Evolutionary conservation across 345 rosid genomes (phyloP).

Genomic region (Heritiera fomes): DNA sequence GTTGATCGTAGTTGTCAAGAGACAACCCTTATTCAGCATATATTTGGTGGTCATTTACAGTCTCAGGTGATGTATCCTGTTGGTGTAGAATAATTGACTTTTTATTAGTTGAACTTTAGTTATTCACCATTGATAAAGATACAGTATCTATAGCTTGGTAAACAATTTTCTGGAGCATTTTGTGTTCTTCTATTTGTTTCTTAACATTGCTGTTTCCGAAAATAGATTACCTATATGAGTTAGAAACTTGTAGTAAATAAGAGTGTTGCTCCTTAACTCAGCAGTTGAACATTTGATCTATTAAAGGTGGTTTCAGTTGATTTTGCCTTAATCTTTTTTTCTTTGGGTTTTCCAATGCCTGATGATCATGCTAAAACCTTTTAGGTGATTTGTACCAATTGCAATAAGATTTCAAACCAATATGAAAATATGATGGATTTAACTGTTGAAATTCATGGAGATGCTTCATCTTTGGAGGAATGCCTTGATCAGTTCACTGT

Average conservation of each 20-base stretch:
- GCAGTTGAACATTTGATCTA: background rate
- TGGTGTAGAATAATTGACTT: background rate
- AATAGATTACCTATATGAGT: background rate
- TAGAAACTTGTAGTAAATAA: background rate
- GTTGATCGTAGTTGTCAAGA: conserved; percentile 71
- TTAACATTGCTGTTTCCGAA: background rate
- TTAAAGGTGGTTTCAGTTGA: background rate
- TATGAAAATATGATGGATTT: conserved; percentile 98
- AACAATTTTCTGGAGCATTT: background rate
- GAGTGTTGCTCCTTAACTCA: background rate
- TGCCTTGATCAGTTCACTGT: conserved; percentile 89
- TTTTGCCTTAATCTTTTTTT: background rate
- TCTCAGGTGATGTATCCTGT: conserved; percentile 66
- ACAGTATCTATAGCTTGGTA: background rate
- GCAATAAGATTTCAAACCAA: conserved; percentile 74
- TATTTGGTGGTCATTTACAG: conserved; percentile 92
- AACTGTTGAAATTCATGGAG: conserved; percentile 93
- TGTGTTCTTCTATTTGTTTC: background rate
- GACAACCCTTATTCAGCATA: conserved; percentile 92
- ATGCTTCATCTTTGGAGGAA: conserved; percentile 87
- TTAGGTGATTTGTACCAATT: conserved; percentile 78
- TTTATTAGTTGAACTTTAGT: background rate
- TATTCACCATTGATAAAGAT: background rate
- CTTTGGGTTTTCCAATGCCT: conserved; percentile 1
- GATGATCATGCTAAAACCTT: conserved; percentile 20